Evolutionary conservation across 2,329 filamentous ascomycete genomes (phyloP), one percentile per base, ranked within the genome.

Genomic region (Fusarium musae): DNA sequence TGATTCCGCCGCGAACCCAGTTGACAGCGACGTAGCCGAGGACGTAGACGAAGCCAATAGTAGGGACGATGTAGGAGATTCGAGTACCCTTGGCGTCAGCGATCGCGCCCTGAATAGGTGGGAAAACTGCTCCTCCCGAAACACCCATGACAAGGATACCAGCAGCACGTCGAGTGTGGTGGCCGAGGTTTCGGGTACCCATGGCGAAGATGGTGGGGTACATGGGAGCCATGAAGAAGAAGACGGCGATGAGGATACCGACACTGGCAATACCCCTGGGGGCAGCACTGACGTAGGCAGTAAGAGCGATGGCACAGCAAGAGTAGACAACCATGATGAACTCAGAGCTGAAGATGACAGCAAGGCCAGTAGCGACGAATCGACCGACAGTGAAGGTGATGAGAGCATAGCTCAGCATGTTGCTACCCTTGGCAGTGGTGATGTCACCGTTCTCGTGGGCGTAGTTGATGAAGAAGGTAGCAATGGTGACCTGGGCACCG

Each of bases 131-230:
- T 49, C 93, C 93, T 13, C 93, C 93, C 9, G 88, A 86, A 1
- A 95, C 92, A 75, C 91, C 92, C 26, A 86, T 91, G 5, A 94
- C 88, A 64, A 83, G 90, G 80, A 89, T 92, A n/a, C 92, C 92
- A 3, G 90, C 91, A 5, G 92, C 93, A 59, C 92, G 89, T 84
- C 95, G 93, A 52, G 91, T 93, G 83, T 95, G 91, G 36, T 90
- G 88, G 11, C 93, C 93, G 2, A 95, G 86, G 11, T 92, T 93
- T 23, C 92, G 88, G 83, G 94, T 93, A 23, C 92, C 92, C 12
- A 95, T 86, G 13, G 93, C 92, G 49, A 95, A 90, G 78, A 95
- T 94, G 26, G 93, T 95, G 0, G 93, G 93, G 85, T 95, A 96
- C 82, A 92, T 92, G 78, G 93, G 92, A 10, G 89, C 91, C 82